Evolutionary conservation across 139 green algal species (phyloP), one percentile per base, ranked within the genome.

Genomic region (Chlamydomonas schloesseri): DNA sequence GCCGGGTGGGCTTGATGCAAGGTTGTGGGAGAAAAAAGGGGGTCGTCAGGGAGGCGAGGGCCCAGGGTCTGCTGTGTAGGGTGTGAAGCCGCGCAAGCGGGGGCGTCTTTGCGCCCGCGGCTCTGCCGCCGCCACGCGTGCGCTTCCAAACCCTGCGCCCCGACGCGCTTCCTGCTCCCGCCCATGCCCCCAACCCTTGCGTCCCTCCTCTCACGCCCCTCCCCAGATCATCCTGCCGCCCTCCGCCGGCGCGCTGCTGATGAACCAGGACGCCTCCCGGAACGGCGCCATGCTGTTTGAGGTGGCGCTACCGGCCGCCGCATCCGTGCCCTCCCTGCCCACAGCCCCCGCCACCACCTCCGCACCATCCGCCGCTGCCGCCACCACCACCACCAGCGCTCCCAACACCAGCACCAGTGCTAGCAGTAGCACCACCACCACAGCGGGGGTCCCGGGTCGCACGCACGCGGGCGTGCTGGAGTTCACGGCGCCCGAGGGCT

Each of bases 211-310:
- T n/a, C n/a, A n/a, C n/a, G 9, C 33, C 29, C 24, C 42, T 60
- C 75, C 65, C 64, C 91, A 98, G 93, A 83, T 97, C 46, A 33
- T 94, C 67, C 94, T 98, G 46, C 96, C 96, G 10, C 62, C 92
- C 3, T 96, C 93, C 10, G 88, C 91, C 1, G 92, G 95, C 0
- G 34, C 79, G 0, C 58, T 47, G 0, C 90, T 98, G 31, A 94
- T 97, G 89, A n/a, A 34, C 0, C 96, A 98, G 71, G 92, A 95
- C 29, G 94, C 95, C 21, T 82, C 69, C 31, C 94, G 93, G 53
- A 97, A 97, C 77, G 96, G 96, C 0, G 88, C 93, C 73, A 92
- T 96, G 90, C 88, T 96, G 42, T 98, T 98, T 83, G 84, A 96
- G 55, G 36, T 96, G 6, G 50, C 83, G 36, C 82, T 87, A 9